A percentile compares a stretch with the other conserved stretches of the same genome.
Conservation (phyloP, 2,329 filamentous ascomycete genomes). For the Neophaeococcomyces aloes region DNA sequence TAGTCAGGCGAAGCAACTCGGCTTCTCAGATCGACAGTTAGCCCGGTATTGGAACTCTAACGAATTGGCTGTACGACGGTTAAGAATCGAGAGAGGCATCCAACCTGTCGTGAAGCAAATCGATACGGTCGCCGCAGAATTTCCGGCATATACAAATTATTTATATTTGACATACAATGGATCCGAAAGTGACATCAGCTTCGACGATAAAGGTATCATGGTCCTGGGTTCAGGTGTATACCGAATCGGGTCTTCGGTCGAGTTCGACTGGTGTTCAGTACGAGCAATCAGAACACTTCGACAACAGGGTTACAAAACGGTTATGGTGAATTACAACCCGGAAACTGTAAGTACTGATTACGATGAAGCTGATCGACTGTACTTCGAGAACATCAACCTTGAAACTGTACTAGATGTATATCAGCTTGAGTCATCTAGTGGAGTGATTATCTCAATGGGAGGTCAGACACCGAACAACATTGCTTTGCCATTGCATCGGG, state of each 20-base stretch:
- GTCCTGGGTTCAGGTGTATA: constrained; percentile 93
- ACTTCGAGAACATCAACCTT: constrained; percentile 90
- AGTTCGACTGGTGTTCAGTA: constrained; percentile 99
- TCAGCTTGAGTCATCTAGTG: constrained; percentile 68
- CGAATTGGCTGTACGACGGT: constrained; percentile 74
- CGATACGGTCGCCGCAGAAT: constrained; percentile 94
- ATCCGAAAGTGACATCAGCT: constrained; percentile 68
- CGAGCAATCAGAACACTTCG: constrained; percentile 84
- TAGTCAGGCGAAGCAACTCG: constrained; percentile 79
- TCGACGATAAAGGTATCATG: constrained; percentile 89
- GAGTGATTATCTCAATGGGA: constrained; percentile 90
- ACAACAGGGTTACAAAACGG: constrained; percentile 74
- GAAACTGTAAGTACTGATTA: constrained; percentile 87
- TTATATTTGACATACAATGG: constrained; percentile 95
- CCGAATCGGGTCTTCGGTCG: constrained; percentile 91
- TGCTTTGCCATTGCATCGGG: constrained; percentile 73
- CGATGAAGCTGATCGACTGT: constrained; percentile 85
- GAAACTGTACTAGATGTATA: constrained; percentile 93
- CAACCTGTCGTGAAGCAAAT: constrained; percentile 93
- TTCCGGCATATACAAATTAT: constrained; percentile 90
- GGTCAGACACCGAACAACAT: constrained; percentile 98
- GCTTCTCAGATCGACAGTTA: constrained; percentile 87
- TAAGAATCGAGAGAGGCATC: constrained; percentile 77
- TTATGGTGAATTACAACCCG: constrained; percentile 93
- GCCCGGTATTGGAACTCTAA: constrained; percentile 92